A percentile compares a stretch with the other conserved stretches of the same genome.
Evolutionary conservation across 306 rosid species (phyloP).

Genomic region (Adenanthera pavonina): DNA sequence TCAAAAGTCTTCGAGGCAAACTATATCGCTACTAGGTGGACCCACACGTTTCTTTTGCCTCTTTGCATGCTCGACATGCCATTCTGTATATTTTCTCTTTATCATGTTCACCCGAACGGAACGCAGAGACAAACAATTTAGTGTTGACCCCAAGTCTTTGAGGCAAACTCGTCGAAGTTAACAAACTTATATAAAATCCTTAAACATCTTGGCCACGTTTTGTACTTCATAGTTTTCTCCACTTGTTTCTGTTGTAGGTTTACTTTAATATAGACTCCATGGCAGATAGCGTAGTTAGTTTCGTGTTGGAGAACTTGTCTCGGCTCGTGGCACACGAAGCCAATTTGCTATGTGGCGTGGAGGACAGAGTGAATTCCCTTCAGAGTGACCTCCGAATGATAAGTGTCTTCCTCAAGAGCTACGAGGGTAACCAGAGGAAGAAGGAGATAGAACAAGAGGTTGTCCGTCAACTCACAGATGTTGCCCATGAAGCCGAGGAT

Average conservation of each 20-base stretch:
- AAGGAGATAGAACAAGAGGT: neutral
- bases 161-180: neutral
- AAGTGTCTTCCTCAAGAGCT: neutral
- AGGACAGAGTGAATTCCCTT: neutral
- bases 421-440: neutral
- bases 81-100: too few species aligned
- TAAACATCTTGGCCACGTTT: neutral
- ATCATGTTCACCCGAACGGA: neutral
- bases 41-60: neutral
- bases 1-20: too few species aligned
- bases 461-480: neutral
- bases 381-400: neutral
- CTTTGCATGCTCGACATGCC: neutral
- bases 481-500: neutral
- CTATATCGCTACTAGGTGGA: neutral
- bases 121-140: neutral
- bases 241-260: neutral
- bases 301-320: neutral
- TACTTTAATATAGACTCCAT: neutral
- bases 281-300: neutral
- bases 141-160: neutral
- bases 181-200: neutral
- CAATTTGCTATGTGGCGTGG: slow-evolving; percentile 1
- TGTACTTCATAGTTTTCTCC: neutral
- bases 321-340: neutral